A percentile compares a stretch with the other conserved stretches of the same genome.
phyloP scores from a whole-genome alignment of 116 monocot species.

The Zostera marina region DNA sequence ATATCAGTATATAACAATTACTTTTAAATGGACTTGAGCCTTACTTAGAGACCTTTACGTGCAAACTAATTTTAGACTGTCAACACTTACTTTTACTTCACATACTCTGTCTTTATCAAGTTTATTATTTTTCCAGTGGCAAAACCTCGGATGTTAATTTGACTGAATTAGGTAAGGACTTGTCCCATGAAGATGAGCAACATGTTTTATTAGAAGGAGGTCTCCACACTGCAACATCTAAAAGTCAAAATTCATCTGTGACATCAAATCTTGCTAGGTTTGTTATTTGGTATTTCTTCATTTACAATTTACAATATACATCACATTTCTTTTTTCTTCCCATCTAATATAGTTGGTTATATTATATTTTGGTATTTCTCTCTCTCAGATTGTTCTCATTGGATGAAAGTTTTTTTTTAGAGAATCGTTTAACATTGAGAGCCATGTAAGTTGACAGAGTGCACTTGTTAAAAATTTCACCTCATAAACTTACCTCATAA shows the following conservation, averaged over 20 bases:
- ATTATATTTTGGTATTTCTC: not conserved
- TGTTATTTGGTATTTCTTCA: not conserved
- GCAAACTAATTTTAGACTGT: too few relatives aligned
- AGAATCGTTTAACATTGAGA: slow-evolving; percentile 46
- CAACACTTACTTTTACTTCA: not conserved
- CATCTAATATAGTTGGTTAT: not conserved
- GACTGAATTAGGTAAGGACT: slow-evolving; percentile 17
- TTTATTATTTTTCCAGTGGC: slow-evolving; percentile 15
- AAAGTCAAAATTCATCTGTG: slow-evolving; percentile 17
- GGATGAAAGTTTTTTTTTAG: slow-evolving; percentile 51
- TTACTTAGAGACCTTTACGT: too few relatives aligned
- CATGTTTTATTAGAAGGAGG: slow-evolving; percentile 44
- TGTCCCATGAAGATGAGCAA: slow-evolving; percentile 24
- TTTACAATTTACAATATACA: too few relatives aligned
- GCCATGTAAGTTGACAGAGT: slow-evolving; percentile 42
- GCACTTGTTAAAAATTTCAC: not conserved
- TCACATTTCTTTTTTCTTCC: not conserved
- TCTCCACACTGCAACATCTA: slow-evolving; percentile 18
- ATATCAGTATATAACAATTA: not conserved
- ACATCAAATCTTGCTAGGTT: slow-evolving; percentile 31
- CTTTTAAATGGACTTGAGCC: not conserved
- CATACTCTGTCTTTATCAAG: not conserved
- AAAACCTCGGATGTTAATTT: slow-evolving; percentile 51
- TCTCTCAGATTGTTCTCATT: slow-evolving; percentile 44
- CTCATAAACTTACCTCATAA: not conserved